Evolutionary conservation across 805 yeast genomes (phyloP), one percentile per base, ranked within the genome.

Genomic region (Teunomyces atbi): DNA sequence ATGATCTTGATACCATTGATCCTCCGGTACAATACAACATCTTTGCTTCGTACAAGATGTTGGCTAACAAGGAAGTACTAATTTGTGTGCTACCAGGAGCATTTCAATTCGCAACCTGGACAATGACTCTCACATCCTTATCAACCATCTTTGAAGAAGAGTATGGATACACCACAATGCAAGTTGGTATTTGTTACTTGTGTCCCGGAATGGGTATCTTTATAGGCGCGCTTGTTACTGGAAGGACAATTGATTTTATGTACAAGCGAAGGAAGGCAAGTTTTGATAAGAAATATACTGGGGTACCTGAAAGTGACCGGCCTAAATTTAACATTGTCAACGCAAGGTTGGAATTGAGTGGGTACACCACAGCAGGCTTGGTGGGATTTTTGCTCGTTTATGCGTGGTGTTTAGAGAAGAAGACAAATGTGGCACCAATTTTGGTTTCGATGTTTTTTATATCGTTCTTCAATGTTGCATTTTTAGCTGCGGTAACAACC

Each of bases 131-230:
- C 47, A 84, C 95, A 0, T 77, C 89, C 0, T 62, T 86, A 45
- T 74, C 90, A 0, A 76, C 85, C 0, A 68, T 71, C 12, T 62
- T 89, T 30, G 48, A 47, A 28, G 67, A 78, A 21, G 52, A 65
- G 3, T 87, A 88, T 55, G 65, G 72, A 26, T 77, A 82, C 49
- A 51, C 73, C 1, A 77, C 83, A 0, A 65, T 79, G 37, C 72
- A 81, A 38, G 80, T 87, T 30, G 96, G 96, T 6, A 64, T 82
- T 16, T 79, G 89, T 43, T 89, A 82, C 57, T 68, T 89, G 32
- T 86, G 96, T 3, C 82, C 84, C 19, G 96, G 96, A 16, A 53
- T 79, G 0, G 84, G 84, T 5, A 78, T 88, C 2, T 59, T 86
- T 10, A 21, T 71, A 0, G 87, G 91, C 13, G 78, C 91, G 0